A percentile compares a stretch with the other conserved stretches of the same genome.
phyloP scores from a whole-genome alignment of 352 stramenopile species.

The Phytophthora pseudosyringae region DNA sequence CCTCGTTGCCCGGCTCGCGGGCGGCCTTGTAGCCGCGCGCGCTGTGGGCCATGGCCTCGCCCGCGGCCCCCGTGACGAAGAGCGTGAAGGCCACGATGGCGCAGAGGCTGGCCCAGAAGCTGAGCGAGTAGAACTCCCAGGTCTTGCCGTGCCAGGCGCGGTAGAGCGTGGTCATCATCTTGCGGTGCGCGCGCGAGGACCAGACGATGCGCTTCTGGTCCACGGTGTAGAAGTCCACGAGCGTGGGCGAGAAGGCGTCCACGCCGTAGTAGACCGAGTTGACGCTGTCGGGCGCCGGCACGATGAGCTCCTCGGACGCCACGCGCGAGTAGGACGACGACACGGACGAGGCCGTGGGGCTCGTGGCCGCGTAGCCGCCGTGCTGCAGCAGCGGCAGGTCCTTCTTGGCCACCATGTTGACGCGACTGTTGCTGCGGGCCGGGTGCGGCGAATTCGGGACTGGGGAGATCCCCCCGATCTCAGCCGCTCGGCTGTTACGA shows the following conservation, averaged over 20 bases:
- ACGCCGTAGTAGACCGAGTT: conserved; percentile 90
- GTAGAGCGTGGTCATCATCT: conserved; percentile 90
- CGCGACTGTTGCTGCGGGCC: background rate
- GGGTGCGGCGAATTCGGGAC: conserved; percentile 34
- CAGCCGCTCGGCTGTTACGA: conserved; percentile 16
- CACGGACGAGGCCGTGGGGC: conserved; percentile 53
- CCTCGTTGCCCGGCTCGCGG: conserved; percentile 18
- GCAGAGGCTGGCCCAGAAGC: conserved; percentile 70
- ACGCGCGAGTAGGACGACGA: conserved; percentile 65
- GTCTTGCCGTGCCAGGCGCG: conserved; percentile 69
- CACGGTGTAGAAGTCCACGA: conserved; percentile 87
- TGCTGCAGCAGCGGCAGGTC: conserved; percentile 68
- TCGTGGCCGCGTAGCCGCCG: conserved; percentile 35
- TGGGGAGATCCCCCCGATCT: no score
- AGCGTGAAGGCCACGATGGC: conserved; percentile 65
- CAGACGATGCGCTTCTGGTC: conserved; percentile 89
- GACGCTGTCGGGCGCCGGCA: conserved; percentile 70
- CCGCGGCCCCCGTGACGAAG: conserved; percentile 64
- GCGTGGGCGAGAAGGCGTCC: conserved; percentile 84
- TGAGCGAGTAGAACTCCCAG: conserved; percentile 80
- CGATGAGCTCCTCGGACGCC: conserved; percentile 83
- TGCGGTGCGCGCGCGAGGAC: conserved; percentile 86
- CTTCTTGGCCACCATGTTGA: conserved; percentile 50
- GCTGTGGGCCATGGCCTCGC: conserved; percentile 61
- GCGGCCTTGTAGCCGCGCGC: conserved; percentile 37